phyloP scores from a whole-genome alignment of 2,329 filamentous ascomycete genomes.

The Aureobasidium sp. region DNA sequence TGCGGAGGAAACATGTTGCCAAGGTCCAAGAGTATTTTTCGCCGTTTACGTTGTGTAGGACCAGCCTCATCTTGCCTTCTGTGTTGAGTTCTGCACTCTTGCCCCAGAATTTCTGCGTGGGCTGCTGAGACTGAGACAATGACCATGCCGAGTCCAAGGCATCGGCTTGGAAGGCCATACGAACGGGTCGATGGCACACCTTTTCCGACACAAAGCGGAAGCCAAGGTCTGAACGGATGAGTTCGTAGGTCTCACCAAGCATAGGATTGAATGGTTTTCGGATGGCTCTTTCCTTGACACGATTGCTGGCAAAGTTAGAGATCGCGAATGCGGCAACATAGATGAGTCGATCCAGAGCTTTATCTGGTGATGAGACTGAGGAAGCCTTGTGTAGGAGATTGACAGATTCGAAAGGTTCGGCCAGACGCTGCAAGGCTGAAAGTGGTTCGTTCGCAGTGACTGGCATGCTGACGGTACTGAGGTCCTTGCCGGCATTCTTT shows the following conservation, averaged over 20 bases:
- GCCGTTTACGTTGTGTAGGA: constrained; percentile 48
- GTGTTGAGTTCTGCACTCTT: constrained; percentile 93
- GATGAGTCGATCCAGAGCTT: constrained; percentile 64
- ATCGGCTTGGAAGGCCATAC: constrained; percentile 90
- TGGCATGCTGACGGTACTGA: constrained; percentile 95
- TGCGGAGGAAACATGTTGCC: constrained; percentile 84
- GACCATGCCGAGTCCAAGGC: constrained; percentile 56
- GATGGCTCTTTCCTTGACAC: constrained; percentile 82
- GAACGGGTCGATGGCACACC: constrained; percentile 83
- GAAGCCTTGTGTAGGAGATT: constrained; percentile 71
- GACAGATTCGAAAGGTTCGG: constrained; percentile 88
- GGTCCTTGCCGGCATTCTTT: constrained; percentile 96
- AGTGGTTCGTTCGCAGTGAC: constrained; percentile 92
- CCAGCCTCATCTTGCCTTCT: constrained; percentile 74
- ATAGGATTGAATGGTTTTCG: constrained; percentile 97
- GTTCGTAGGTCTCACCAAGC: constrained; percentile 89
- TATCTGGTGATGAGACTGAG: constrained; percentile 36
- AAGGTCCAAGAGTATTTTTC: constrained; percentile 69
- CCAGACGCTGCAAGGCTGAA: constrained; percentile 77
- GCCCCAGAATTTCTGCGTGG: constrained; percentile 96
- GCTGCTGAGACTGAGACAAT: constrained; percentile 76
- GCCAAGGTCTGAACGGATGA: constrained; percentile 77
- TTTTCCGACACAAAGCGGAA: constrained; percentile 94
- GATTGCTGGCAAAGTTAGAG: constrained; percentile 70
- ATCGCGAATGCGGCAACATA: constrained; percentile 87